A percentile compares a stretch with the other conserved stretches of the same genome.
Conservation (phyloP, 768 basidiomycete genomes). For the Hortiboletus flavorubellus region DNA sequence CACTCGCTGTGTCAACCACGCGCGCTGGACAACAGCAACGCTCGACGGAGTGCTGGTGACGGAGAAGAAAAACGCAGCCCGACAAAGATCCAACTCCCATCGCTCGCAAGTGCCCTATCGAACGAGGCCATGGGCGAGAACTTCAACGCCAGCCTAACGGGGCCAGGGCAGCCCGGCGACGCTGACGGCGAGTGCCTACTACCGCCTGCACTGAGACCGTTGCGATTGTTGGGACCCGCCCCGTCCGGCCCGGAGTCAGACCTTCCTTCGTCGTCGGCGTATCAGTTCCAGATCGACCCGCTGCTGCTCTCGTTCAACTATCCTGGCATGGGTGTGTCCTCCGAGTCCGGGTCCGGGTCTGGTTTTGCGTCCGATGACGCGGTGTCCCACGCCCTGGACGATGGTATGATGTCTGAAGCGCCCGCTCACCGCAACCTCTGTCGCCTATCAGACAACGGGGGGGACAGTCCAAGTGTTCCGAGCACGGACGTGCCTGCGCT, state of each 20-base stretch:
- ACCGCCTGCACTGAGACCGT: constrained; percentile 20
- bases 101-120: constrained; percentile 17
- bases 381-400: background rate
- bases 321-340: background rate
- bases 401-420: background rate
- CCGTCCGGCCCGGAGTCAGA: background rate
- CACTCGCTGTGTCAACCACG: background rate
- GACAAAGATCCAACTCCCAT: constrained; percentile 8
- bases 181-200: constrained; percentile 12
- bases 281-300: constrained; percentile 27
- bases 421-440: background rate
- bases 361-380: background rate
- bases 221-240: constrained; percentile 19
- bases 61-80: background rate
- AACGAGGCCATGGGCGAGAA: constrained; percentile 16
- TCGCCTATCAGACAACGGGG: background rate
- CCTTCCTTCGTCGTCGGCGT: background rate
- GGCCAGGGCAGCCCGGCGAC: background rate
- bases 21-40: background rate
- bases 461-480: background rate
- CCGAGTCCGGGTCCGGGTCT: background rate
- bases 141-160: constrained; percentile 1
- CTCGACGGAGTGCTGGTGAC: background rate
- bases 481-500: background rate
- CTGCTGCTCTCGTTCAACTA: constrained; percentile 19